Evolutionary conservation across 2,329 filamentous ascomycete species (phyloP), one percentile per base, ranked within the genome.

Genomic region (Septoria linicola): DNA sequence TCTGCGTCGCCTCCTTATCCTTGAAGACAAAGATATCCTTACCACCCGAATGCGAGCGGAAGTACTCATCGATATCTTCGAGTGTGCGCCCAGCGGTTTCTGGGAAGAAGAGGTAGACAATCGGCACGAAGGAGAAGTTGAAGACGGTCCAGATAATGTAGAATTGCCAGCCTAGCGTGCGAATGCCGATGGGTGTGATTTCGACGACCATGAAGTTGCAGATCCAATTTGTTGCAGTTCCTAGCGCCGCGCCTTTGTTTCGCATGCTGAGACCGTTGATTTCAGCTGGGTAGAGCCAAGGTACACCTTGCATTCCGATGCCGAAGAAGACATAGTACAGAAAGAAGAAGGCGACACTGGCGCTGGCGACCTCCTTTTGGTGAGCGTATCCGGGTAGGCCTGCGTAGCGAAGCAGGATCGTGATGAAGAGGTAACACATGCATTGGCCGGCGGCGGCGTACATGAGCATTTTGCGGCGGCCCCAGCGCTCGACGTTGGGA

Each of bases 401-500:
- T 19, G 43, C 37, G 54, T 71, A 74, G 1, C 72, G 65, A 6
- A 80, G 67, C n/a, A 76, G 71, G 11, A 78, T 67, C 0, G 76
- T 79, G 59, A 80, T 79, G 55, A 78, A 66, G 5, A 75, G 54
- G 53, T 78, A 81, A 57, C 75, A 80, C 43, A 79, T 67, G 49
- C 70, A 73, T 64, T 81, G 79, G 1, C 78, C 77, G 1, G 72
- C 69, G 0, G 77, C 75, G 1, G 77, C 75, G 60, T 76, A 81
- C 63, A 83, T 74, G 75, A 84, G 80, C 65, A 83, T 71, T 61
- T 80, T 81, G 7, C 81, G 71, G 4, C 80, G 74, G 14, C 80
- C 81, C 56, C 76, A 76, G 61, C 71, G 66, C 55, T 80, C 77
- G 21, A 80, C 72, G 44, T 74, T 71, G 0, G 72, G 69, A 10